phyloP scores from a whole-genome alignment of 2,329 filamentous ascomycete genomes.

The Trichoderma pleuroti region DNA sequence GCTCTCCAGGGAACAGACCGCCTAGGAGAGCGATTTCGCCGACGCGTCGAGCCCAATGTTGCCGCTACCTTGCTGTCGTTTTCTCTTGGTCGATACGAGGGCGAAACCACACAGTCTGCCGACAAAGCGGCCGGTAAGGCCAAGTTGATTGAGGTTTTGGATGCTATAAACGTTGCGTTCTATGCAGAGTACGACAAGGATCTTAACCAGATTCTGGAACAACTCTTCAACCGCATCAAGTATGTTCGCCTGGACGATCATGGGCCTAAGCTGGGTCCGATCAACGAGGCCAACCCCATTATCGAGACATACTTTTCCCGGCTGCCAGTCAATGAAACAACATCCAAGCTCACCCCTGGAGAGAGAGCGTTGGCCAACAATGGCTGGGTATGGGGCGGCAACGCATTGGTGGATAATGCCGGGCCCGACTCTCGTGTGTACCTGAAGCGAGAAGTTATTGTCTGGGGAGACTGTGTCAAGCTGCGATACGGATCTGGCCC shows the following conservation, averaged over 20 bases:
- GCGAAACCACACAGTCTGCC: constrained; percentile 39
- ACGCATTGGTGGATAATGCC: constrained; percentile 90
- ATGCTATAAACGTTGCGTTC: constrained; percentile 81
- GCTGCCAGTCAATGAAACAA: constrained; percentile 73
- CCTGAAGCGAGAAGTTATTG: constrained; percentile 90
- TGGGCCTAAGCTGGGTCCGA: constrained; percentile 79
- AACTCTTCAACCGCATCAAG: constrained; percentile 91
- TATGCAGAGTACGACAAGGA: constrained; percentile 92
- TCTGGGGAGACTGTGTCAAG: constrained; percentile 98
- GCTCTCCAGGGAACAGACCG: constrained; percentile 68
- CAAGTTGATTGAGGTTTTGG: constrained; percentile 62
- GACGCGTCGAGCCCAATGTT: constrained; percentile 65
- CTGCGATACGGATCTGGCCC: constrained; percentile 79
- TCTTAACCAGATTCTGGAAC: constrained; percentile 76
- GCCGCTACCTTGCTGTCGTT: constrained; percentile 54
- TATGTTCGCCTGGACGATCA: constrained; percentile 91
- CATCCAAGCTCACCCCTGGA: constrained; percentile 69
- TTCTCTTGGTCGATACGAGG: constrained; percentile 59
- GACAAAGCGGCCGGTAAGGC: constrained; percentile 50
- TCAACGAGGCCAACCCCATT: constrained; percentile 72
- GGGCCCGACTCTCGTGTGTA: constrained; percentile 89
- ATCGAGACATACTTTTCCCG: constrained; percentile 96
- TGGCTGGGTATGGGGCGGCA: constrained; percentile 98
- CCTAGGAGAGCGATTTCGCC: constrained; percentile 75
- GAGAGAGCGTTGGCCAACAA: constrained; percentile 88